phyloP scores from a whole-genome alignment of 345 rosid species.

The Arabis alpina region DNA sequence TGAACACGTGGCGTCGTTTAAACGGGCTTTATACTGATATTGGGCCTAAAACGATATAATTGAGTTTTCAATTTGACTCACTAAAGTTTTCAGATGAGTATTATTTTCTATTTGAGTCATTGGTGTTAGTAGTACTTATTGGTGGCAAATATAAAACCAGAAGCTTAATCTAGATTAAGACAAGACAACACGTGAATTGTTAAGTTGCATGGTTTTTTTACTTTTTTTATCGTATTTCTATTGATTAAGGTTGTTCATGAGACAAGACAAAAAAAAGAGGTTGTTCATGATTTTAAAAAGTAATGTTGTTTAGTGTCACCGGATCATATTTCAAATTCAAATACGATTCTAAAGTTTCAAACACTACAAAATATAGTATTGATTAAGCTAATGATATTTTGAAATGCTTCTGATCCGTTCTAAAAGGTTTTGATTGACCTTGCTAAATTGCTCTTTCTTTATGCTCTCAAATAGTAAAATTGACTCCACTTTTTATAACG shows the following conservation, averaged over 20 bases:
- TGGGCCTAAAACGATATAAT: too few relatives aligned
- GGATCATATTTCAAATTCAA: neutral
- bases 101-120: neutral
- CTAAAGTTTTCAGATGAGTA: neutral
- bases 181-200: too few relatives aligned
- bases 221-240: too few relatives aligned
- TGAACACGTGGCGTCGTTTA: too few relatives aligned
- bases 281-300: too few relatives aligned
- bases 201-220: too few relatives aligned
- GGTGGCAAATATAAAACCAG: neutral
- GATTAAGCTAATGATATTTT: neutral
- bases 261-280: too few relatives aligned
- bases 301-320: neutral
- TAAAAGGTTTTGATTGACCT: neutral
- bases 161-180: slow-evolving; percentile 4
- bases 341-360: neutral
- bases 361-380: neutral
- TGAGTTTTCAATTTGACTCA: too few relatives aligned
- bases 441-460: neutral
- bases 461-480: neutral
- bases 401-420: too few relatives aligned
- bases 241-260: too few relatives aligned
- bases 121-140: neutral
- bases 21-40: too few relatives aligned
- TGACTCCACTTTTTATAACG: neutral